phyloP scores from a whole-genome alignment of 2,329 filamentous ascomycete species.

The Thelonectria blattea region DNA sequence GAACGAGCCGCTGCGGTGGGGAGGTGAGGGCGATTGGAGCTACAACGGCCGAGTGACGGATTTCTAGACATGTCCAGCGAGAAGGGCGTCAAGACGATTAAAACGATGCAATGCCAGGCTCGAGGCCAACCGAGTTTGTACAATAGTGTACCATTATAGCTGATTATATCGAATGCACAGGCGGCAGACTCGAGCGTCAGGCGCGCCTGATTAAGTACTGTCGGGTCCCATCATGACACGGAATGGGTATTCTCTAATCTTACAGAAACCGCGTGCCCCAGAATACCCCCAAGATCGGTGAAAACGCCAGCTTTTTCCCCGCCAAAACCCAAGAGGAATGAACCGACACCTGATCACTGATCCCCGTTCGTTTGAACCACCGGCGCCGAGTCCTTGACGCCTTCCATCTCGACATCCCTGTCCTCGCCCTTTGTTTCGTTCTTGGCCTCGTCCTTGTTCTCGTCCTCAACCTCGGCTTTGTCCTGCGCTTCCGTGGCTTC shows the following conservation, averaged over 20 bases:
- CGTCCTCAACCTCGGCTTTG: constrained; percentile 25
- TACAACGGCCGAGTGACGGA: constrained; percentile 96
- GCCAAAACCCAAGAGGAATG: constrained; percentile 20
- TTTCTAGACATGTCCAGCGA: constrained; percentile 58
- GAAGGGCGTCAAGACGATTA: neutral
- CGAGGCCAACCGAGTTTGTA: constrained; percentile 15
- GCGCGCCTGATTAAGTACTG: constrained; percentile 17
- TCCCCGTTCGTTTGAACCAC: constrained; percentile 19
- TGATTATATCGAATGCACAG: constrained; percentile 19
- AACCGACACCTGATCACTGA: constrained; percentile 17
- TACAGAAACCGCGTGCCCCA: constrained; percentile 29
- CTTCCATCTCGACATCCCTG: constrained; percentile 42
- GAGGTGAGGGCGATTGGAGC: constrained; percentile 78
- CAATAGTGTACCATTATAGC: constrained; percentile 30
- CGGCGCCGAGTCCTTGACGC: constrained; percentile 24
- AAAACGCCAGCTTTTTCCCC: constrained; percentile 26
- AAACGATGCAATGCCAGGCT: neutral
- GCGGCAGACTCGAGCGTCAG: neutral
- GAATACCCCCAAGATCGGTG: constrained; percentile 25
- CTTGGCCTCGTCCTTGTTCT: neutral
- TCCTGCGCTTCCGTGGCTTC: constrained; percentile 16
- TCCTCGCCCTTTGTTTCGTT: neutral
- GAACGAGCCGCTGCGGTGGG: constrained; percentile 94
- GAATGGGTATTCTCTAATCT: constrained; percentile 37
- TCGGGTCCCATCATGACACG: constrained; percentile 28